Evolutionary conservation across 2,329 filamentous ascomycete species (phyloP), one percentile per base, ranked within the genome.

Genomic region (Knufia fluminis): DNA sequence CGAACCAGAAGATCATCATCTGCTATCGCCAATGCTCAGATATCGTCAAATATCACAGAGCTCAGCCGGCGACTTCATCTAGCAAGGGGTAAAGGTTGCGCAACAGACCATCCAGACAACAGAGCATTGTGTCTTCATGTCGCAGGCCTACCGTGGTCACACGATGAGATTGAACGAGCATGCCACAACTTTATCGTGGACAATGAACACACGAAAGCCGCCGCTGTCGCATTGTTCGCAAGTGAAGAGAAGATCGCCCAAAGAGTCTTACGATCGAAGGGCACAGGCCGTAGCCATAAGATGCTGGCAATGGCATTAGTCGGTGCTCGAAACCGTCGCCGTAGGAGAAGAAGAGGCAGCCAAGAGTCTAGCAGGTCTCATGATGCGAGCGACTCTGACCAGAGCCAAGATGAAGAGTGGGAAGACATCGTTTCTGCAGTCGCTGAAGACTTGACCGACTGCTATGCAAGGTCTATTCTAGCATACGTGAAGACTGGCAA

Each of bases 381-480:
- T 26, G 19, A 47, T 22, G 23, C 39, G 43, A 12, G 47, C 39
- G 54, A 59, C n/a, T 55, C 53, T 6, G 50, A 56, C 44, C 66
- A 66, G 3, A 64, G 69, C 2, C 70, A 74, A 24, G 77, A 77
- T 50, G 66, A 74, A 26, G 76, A 78, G 42, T 81, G 81, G 68
- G 72, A 77, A 54, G 75, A 80, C 53, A 76, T 79, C 38, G 81
- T 79, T 54, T 66, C 71, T 9, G 80, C 79, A 66, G 79, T 83
- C 64, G 75, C 76, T 20, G 77, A 78, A 53, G 77, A 82, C 57
- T 73, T 79, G 8, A 72, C 74, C 0, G 78, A 83, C 52, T 76
- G 78, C 0, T 82, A 80, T 55, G 70, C 80, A 10, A 77, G 79
- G 55, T 78, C 77, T 1, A 74, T 83, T 28, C 69, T 83, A 2